Evolutionary conservation across 2,329 filamentous ascomycete genomes (phyloP).

Genomic region (Chalaropsis thielavioides): DNA sequence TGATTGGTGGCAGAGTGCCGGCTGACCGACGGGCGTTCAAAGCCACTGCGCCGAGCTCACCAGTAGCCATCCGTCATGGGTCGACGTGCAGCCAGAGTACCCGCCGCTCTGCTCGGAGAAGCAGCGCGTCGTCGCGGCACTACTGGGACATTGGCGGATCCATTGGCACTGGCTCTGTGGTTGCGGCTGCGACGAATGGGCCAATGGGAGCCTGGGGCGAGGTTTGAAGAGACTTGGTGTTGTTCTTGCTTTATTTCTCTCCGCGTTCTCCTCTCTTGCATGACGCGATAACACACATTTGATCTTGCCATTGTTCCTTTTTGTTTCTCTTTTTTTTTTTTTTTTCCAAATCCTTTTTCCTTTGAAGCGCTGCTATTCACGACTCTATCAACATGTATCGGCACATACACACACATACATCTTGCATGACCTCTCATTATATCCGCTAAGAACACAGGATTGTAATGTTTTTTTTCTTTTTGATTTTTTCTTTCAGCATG

Average conservation of each 20-base stretch:
- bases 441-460: background rate
- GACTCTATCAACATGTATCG: background rate
- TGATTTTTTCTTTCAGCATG: background rate
- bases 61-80: conserved; percentile 34
- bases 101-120: conserved; percentile 52
- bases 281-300: background rate
- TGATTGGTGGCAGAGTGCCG: conserved; percentile 48
- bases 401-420: background rate
- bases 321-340: background rate
- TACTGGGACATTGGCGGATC: conserved; percentile 87
- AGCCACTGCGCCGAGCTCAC: conserved; percentile 35
- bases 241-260: background rate
- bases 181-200: conserved; percentile 37
- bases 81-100: conserved; percentile 80
- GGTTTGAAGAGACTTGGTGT: conserved; percentile 29
- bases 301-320: background rate
- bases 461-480: background rate
- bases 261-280: background rate
- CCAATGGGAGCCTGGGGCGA: conserved; percentile 70
- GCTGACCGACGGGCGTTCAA: conserved; percentile 45
- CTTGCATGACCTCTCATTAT: background rate
- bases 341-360: too few species aligned
- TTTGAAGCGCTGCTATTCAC: background rate
- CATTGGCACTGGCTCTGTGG: conserved; percentile 58
- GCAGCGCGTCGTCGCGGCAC: conserved; percentile 60